phyloP scores from a whole-genome alignment of 306 rosid genomes.

The Begonia fuchsioides region DNA sequence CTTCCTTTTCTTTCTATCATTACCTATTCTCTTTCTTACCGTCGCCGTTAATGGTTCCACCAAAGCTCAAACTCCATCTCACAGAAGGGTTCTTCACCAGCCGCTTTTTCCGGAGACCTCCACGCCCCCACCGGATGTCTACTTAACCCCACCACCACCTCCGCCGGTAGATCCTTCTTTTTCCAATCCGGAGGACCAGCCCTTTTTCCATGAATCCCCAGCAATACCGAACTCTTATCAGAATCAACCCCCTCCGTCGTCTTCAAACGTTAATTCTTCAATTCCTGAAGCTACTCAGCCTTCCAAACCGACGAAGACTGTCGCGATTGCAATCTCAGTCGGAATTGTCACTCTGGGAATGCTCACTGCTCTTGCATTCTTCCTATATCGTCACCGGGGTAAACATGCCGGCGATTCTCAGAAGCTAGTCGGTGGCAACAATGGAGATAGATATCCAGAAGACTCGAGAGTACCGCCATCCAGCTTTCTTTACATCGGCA shows the following conservation, averaged over 20 bases:
- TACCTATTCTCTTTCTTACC: neutral
- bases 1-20: conserved; percentile 20
- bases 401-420: conserved; percentile 48
- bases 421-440: conserved; percentile 38
- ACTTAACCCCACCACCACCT: conserved; percentile 27
- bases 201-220: conserved; percentile 65
- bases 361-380: conserved; percentile 84
- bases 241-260: conserved; percentile 28
- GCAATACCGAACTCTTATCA: conserved; percentile 38
- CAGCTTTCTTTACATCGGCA: conserved; percentile 72
- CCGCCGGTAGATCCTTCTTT: conserved; percentile 13
- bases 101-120: conserved; percentile 62
- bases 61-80: neutral
- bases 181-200: conserved; percentile 27
- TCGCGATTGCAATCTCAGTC: conserved; percentile 78
- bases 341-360: conserved; percentile 85
- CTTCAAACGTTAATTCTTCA: conserved; percentile 27
- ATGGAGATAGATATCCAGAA: conserved; percentile 19
- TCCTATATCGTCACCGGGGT: conserved; percentile 64
- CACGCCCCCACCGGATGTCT: conserved; percentile 40
- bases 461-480: conserved; percentile 45
- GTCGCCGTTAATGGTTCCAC: neutral
- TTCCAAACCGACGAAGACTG: conserved; percentile 48
- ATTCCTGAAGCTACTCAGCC: conserved; percentile 68
- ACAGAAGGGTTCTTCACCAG: conserved; percentile 65